Evolutionary conservation across 2,329 filamentous ascomycete genomes (phyloP).

Genomic region (Ophiostoma sp.): DNA sequence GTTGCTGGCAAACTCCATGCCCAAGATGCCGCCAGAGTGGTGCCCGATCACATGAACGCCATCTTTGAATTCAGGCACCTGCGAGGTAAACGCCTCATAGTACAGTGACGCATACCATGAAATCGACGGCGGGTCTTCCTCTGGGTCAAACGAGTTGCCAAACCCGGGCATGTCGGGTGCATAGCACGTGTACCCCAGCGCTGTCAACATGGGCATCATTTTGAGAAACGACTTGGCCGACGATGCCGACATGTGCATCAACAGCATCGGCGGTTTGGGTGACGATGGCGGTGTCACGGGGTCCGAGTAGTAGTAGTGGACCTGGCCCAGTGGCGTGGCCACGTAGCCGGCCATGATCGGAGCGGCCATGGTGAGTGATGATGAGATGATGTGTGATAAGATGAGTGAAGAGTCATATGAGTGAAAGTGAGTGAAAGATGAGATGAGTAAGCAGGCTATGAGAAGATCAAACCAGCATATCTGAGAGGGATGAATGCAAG

Average conservation of each 20-base stretch:
- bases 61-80: background rate
- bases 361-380: background rate
- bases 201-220: conserved; percentile 24
- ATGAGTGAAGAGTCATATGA: background rate
- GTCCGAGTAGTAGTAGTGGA: conserved; percentile 27
- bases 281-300: background rate
- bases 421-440: background rate
- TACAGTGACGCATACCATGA: conserved; percentile 27
- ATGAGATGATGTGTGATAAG: background rate
- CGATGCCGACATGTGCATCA: conserved; percentile 30
- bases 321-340: conserved; percentile 27
- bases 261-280: conserved; percentile 15
- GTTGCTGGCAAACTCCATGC: conserved; percentile 27
- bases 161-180: conserved; percentile 32
- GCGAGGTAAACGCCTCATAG: background rate
- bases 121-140: conserved; percentile 25
- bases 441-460: background rate
- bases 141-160: conserved; percentile 29
- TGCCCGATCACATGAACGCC: conserved; percentile 29
- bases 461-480: too few species aligned
- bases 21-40: conserved; percentile 29
- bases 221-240: conserved; percentile 22
- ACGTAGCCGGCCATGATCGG: conserved; percentile 23
- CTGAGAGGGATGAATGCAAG: background rate
- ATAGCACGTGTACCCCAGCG: conserved; percentile 27